Evolutionary conservation across 2,329 filamentous ascomycete genomes (phyloP).

Genomic region (Hymenoscyphus infarciens): DNA sequence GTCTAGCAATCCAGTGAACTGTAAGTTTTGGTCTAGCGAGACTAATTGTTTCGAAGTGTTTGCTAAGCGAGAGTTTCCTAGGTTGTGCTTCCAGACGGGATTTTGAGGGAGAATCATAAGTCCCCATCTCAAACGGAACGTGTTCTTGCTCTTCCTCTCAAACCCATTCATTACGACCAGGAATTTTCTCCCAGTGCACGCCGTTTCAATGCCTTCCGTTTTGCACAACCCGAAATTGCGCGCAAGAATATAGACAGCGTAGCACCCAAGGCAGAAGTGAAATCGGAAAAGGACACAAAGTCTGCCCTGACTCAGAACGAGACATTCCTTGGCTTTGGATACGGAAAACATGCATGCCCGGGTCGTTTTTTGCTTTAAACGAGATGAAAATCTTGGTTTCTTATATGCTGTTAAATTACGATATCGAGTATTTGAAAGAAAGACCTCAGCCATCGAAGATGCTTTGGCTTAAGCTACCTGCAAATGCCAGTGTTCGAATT

Average conservation of each 20-base stretch:
- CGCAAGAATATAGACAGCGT: neutral
- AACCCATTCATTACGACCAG: constrained; percentile 8
- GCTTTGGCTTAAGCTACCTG: neutral
- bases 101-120: neutral
- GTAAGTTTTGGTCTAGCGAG: neutral
- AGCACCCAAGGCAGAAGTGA: too few species aligned
- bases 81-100: neutral
- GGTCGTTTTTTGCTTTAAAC: constrained; percentile 28
- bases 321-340: constrained; percentile 20
- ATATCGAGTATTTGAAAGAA: neutral
- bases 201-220: constrained; percentile 6
- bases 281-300: neutral
- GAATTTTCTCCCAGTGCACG: neutral
- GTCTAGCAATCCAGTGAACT: constrained; percentile 1
- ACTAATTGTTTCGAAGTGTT: too few species aligned
- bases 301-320: constrained; percentile 9
- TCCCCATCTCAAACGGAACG: neutral
- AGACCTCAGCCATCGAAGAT: neutral
- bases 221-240: neutral
- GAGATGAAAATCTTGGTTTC: constrained; percentile 25
- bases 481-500: neutral
- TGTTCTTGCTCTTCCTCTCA: constrained; percentile 3
- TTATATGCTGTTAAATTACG: constrained; percentile 12
- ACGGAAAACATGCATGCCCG: constrained; percentile 29
- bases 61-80: neutral